phyloP scores from a whole-genome alignment of 179 eudicot genomes.

The Monotropa hypopitys region DNA sequence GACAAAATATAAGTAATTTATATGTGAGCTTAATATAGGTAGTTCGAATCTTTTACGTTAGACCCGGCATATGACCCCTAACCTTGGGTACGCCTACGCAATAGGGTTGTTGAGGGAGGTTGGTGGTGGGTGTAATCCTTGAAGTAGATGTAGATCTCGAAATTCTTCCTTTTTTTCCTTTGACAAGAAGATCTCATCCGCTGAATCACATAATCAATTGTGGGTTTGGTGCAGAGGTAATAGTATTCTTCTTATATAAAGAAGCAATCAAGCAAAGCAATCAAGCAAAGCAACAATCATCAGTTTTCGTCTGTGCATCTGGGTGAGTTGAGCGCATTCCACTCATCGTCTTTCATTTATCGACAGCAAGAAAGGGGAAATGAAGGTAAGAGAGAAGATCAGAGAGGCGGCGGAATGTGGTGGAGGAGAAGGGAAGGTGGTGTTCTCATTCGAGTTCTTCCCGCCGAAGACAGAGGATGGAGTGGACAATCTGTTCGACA shows the following conservation, averaged over 20 bases:
- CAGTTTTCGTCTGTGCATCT: background rate
- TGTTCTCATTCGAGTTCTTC: conserved; percentile 92
- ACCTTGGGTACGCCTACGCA: too few relatives aligned
- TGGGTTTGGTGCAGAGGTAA: background rate
- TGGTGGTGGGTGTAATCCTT: background rate
- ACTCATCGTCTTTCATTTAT: background rate
- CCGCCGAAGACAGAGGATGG: conserved; percentile 97
- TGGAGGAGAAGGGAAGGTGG: conserved; percentile 13
- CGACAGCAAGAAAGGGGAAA: background rate
- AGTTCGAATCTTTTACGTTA: too few relatives aligned
- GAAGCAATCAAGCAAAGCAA: too few relatives aligned
- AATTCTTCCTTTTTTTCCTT: background rate
- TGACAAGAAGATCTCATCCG: too few relatives aligned
- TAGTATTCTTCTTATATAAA: background rate
- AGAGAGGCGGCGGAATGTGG: background rate
- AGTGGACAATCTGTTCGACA: conserved; percentile 81
- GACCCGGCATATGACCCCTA: too few relatives aligned
- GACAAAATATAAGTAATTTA: too few relatives aligned
- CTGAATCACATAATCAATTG: background rate
- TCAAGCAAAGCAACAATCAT: too few relatives aligned
- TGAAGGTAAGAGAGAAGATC: conserved; percentile 4
- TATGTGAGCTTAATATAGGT: too few relatives aligned
- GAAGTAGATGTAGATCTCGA: background rate
- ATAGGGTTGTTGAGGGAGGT: background rate
- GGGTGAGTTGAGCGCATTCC: background rate